These are phyloP conservation scores for Aspergillus homomorphus DNA, from an alignment of 495 filamentous ascomycete genomes.

Conservation along the genomic window DNA sequence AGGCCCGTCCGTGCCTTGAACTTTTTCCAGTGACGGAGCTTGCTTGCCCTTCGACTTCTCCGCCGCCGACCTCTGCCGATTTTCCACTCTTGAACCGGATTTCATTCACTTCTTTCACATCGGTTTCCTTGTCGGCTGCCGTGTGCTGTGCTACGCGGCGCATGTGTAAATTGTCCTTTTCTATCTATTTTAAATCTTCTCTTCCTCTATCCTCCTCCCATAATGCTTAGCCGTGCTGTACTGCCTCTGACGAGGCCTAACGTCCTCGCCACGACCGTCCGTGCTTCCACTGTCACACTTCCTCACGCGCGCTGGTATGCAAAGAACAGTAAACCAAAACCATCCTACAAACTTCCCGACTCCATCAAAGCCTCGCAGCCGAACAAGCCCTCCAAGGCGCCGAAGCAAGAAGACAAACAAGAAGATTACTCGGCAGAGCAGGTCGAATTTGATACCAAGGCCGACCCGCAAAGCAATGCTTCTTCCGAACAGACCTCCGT, in stretches of 20 bases:
- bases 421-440: constrained; percentile 40
- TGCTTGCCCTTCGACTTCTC: not conserved
- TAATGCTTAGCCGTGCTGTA: constrained; percentile 47
- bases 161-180: constrained; percentile 31
- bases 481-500: constrained; percentile 30
- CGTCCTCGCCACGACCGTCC: constrained; percentile 37
- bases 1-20: constrained; percentile 1
- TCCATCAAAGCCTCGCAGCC: constrained; percentile 29
- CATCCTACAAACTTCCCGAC: constrained; percentile 45
- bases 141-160: constrained; percentile 9
- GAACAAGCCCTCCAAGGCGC: constrained; percentile 24
- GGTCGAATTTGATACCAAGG: constrained; percentile 42
- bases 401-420: constrained; percentile 29
- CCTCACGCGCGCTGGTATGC: constrained; percentile 46
- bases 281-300: constrained; percentile 32
- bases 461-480: constrained; percentile 37
- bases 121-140: not conserved
- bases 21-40: not conserved
- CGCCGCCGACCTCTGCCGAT: not conserved
- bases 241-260: constrained; percentile 46
- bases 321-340: constrained; percentile 44
- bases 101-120: not conserved
- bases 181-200: constrained; percentile 6
- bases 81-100: not conserved
- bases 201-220: constrained; percentile 9